Evolutionary conservation across 495 filamentous ascomycete genomes (phyloP), one percentile per base, ranked within the genome.

Genomic region (Tirmania nivea): DNA sequence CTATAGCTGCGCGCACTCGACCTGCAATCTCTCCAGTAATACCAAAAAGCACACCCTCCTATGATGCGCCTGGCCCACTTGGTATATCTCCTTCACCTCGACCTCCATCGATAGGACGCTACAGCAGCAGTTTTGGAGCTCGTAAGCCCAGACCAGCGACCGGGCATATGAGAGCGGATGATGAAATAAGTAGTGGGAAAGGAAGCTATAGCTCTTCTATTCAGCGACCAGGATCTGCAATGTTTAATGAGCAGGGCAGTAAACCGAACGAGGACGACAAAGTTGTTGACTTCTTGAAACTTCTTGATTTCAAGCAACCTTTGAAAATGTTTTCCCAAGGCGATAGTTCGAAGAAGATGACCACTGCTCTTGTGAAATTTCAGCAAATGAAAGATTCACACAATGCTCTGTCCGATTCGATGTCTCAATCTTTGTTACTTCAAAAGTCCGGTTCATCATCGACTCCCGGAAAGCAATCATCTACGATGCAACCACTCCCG

Each of bases 331-430:
- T 64, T 21, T 59, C 35, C 53, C 39, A 52, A 37, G 19, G 58
- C 49, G 7, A 55, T 58, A 39, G 53, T 53, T 17, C 56, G 57
- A 11, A 61, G 54, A 20, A 60, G 58, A 54, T 12, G 52, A 54
- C 14, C 20, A 58, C 63, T 56, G 54, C 61, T 14, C 48, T 64
- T 36, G 85, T 84, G 0, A 87, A 94, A 35, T 97, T 95, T 61
- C 65, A 96, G 52, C 90, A 88, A 57, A 87, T 94, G 84, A 74
- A 79, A 53, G 89, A 93, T 51, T 85, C 83, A 1, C 83, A 94
- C 61, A 81, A 81, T 51, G 82, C 74, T 11, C 72, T 96, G 12
- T 86, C 84, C 10, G 89, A 94, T 54, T 88, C 83, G 6, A 81
- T 96, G 75, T 83, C 82, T 37, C 84, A 83, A 1, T 94, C 86